Base-by-base conservation (phyloP, 352 stramenopile genomes). In the Pythium coloratum region DNA sequence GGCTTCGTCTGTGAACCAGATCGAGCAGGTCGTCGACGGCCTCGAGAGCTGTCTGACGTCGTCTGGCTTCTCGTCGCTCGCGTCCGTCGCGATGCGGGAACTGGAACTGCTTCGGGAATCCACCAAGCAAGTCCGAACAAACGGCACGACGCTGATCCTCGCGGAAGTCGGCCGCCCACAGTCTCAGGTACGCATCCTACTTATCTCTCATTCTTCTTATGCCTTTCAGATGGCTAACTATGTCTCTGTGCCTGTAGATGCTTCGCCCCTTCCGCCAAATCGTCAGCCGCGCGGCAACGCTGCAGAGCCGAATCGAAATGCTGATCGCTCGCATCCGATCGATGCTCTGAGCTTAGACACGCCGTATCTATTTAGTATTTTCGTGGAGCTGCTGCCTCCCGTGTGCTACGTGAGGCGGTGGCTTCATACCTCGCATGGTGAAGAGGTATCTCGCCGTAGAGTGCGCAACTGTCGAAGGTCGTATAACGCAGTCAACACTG, bases 71-170 rank as follows among this genome's bases (percentile, higher is more conserved):
- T 68, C 67, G n/a, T 81, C 74, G 20, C 59, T 91, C 38, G 73
- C 75, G 34, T 49, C 51, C 0, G 60, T 72, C 14, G 78, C 86
- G 2, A 36, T 88, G 24, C 64, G 79, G 4, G 83, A 91, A 62
- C 66, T 91, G 61, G 75, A 90, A 49, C 64, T 89, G 55, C 72
- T 91, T 13, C 67, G 69, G 2, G 76, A 76, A 18, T 78, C 83
- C n/a, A 82, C 81, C 6, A 80, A 86, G 64, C 80, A 89, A 50
- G 83, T 91, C 46, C 83, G 83, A n/a, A 84, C 80, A 18, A 89
- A 73, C 34, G 83, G 80, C 58, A 82, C 81, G 50, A 86, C 77
- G 9, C 65, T 86, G 60, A 91, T 91, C 42, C 68, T 91, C 32
- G 71, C 74, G 0, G 78, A 84, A 66, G 66, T 86, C 3, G 76